Base-by-base conservation (phyloP, 306 rosid species). In the Hippophae tibetana region DNA sequence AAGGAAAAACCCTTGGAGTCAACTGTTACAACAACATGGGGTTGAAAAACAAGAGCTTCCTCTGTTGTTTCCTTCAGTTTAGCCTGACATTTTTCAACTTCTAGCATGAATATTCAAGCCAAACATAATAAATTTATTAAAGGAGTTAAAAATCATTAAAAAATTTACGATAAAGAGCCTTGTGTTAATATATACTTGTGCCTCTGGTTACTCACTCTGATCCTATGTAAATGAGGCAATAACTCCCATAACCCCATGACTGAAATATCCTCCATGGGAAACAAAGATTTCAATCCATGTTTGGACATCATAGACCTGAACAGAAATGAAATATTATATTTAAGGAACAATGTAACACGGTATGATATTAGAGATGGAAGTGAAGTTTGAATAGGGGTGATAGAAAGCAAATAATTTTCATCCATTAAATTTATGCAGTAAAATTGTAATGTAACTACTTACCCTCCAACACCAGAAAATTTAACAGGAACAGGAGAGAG, bases 231-330 rank as follows among this genome's bases (percentile, higher is more conserved):
- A 78, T 85, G 87, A 1, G 96, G 95, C 79, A 85, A 61, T 41
- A 92, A 72, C 79, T 92, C 95, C 98, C 83, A 92, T 69, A 85
- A 77, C 47, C 98, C 95, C 98, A 92, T 87, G 57, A 92, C 89
- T 0, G 98, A 75, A 57, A 87, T 85, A 72, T 85, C 93, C 69
- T 92, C 96, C 57, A 92, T 74, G 10, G 81, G 95, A 79, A 85
- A 87, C 67, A 79, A 63, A 51, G 95, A 78, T 42, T 71, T 72
- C 68, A 92, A 66, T 14, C 95, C 96, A 69, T 92, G 84, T 68
- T 68, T 69, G 55, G 71, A 68, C 96, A 87, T 92, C 86, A 67
- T 78, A 70, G 67, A 47, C 72, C 98, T 92, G 87, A 74, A 81
- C 27, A 71, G 6, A 77, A 12, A 58, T 26, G 47, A 12, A 18